These are phyloP conservation scores for Pichia sp. DNA, from an alignment of 1,139 yeast genomes.

Conservation along the genomic window DNA sequence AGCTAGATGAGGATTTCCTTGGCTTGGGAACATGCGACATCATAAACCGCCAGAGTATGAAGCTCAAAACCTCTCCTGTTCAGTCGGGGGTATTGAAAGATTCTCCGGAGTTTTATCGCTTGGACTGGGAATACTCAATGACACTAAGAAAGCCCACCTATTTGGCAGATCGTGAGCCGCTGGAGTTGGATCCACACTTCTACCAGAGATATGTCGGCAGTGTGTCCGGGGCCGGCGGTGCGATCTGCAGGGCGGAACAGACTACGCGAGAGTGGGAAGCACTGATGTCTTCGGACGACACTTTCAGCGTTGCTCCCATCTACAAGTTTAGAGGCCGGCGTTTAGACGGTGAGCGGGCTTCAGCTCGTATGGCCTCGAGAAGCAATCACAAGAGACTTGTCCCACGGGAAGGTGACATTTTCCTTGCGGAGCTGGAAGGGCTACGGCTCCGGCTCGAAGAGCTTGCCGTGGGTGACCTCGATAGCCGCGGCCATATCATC, in stretches of 20 bases:
- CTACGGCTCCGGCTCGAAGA: constrained; percentile 24
- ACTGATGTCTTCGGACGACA: constrained; percentile 16
- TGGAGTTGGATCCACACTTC: constrained; percentile 21
- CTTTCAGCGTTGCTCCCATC: constrained; percentile 13
- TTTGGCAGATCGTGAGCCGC: constrained; percentile 2
- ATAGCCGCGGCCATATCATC: constrained; percentile 18
- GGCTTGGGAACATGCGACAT: constrained; percentile 19
- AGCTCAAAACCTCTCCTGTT: background rate
- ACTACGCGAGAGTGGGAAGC: constrained; percentile 26
- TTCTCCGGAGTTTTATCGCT: constrained; percentile 23
- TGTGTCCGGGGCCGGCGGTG: constrained; percentile 9
- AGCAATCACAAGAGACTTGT: background rate
- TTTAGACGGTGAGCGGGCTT: background rate
- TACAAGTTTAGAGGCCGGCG: background rate
- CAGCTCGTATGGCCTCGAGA: background rate
- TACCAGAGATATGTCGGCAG: constrained; percentile 15
- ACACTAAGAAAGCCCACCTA: constrained; percentile 23
- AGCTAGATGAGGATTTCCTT: constrained; percentile 20
- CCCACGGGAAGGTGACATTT: constrained; percentile 18
- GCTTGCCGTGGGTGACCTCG: constrained; percentile 17
- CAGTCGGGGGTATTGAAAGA: constrained; percentile 16
- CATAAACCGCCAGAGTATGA: background rate
- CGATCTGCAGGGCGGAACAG: constrained; percentile 22
- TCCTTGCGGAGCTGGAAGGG: constrained; percentile 21
- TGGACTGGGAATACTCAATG: constrained; percentile 31